Percentiles rank a stretch among this genome's conserved stretches.
phyloP scores from a whole-genome alignment of 306 rosid genomes.

The Prunus dulcis region DNA sequence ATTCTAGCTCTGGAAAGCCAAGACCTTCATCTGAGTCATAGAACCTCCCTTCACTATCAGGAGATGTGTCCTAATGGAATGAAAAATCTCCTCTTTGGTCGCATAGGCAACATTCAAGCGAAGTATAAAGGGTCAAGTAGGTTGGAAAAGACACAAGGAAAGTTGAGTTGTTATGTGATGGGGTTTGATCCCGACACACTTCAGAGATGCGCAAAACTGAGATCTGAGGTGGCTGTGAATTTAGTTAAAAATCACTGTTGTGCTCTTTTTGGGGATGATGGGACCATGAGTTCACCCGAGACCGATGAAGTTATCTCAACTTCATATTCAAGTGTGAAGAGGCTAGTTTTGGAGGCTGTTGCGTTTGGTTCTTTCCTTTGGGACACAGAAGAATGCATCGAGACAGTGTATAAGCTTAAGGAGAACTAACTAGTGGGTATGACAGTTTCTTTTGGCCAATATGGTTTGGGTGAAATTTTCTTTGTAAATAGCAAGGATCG shows the following conservation, averaged over 20 bases:
- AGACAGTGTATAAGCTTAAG: slow-evolving; percentile 69
- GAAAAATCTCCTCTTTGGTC: slow-evolving; percentile 43
- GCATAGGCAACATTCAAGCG: slow-evolving; percentile 32
- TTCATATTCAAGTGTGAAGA: slow-evolving; percentile 85
- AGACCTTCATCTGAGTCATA: slow-evolving; percentile 43
- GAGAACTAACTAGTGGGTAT: slow-evolving; percentile 40
- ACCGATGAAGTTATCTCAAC: slow-evolving; percentile 66
- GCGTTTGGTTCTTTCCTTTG: slow-evolving; percentile 93
- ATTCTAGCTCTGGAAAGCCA: slow-evolving; percentile 43
- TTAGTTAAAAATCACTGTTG: slow-evolving; percentile 64
- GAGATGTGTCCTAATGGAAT: slow-evolving; percentile 45
- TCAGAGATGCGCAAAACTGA: slow-evolving; percentile 76
- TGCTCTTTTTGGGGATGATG: slow-evolving; percentile 62
- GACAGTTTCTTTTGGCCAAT: slow-evolving; percentile 2
- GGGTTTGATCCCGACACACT: slow-evolving; percentile 66
- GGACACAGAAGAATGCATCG: slow-evolving; percentile 88
- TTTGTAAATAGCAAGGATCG: slow-evolving; percentile 41
- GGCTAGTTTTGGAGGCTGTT: slow-evolving; percentile 91
- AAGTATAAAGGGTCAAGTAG: slow-evolving; percentile 28
- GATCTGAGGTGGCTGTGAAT: slow-evolving; percentile 70
- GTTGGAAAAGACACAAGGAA: slow-evolving; percentile 42
- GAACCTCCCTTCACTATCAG: slow-evolving; percentile 32
- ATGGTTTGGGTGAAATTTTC: slow-evolving; percentile 23
- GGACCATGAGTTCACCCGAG: slow-evolving; percentile 36
- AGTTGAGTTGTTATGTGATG: slow-evolving; percentile 59